Percentiles rank a stretch among this genome's conserved stretches.
Conservation (phyloP, 2,329 filamentous ascomycete genomes). For the Colletotrichum cordylinicola region DNA sequence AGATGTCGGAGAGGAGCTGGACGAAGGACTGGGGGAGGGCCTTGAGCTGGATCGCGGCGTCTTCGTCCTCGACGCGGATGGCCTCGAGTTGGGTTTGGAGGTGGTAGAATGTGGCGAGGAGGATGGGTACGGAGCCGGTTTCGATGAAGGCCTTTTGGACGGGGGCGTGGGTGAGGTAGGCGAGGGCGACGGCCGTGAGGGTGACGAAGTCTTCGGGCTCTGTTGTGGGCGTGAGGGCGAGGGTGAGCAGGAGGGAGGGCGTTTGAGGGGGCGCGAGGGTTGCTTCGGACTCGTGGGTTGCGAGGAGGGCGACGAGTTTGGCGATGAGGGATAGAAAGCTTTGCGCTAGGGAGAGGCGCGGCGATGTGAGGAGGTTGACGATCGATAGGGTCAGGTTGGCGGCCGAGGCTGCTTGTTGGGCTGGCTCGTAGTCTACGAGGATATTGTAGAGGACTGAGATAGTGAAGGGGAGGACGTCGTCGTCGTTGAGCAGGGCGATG, state of each 20-base stretch:
- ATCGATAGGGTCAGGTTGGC: conserved; percentile 55
- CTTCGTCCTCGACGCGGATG: conserved; percentile 49
- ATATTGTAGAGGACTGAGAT: conserved; percentile 69
- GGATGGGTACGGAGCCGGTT: conserved; percentile 40
- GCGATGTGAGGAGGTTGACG: conserved; percentile 53
- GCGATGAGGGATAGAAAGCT: conserved; percentile 57
- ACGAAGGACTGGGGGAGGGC: conserved; percentile 57
- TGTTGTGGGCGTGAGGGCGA: conserved; percentile 48
- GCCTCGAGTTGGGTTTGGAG: conserved; percentile 48
- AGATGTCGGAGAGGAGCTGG: conserved; percentile 57
- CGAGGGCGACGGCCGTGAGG: conserved; percentile 56
- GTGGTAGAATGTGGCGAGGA: conserved; percentile 55
- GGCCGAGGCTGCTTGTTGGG: conserved; percentile 60
- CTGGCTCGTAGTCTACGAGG: conserved; percentile 66
- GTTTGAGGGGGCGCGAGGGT: conserved; percentile 49
- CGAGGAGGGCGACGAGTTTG: conserved; percentile 61
- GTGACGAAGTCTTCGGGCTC: conserved; percentile 62
- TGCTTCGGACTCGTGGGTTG: conserved; percentile 55
- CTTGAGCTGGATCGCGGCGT: conserved; percentile 48
- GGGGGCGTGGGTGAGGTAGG: conserved; percentile 59
- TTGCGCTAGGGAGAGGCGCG: conserved; percentile 44
- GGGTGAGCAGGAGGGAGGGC: conserved; percentile 52
- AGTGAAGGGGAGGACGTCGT: conserved; percentile 54
- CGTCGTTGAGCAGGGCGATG: conserved; percentile 52
- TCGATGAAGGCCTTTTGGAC: conserved; percentile 56